Evolutionary conservation across 345 rosid genomes (phyloP).

Genomic region (Camelina sativa): DNA sequence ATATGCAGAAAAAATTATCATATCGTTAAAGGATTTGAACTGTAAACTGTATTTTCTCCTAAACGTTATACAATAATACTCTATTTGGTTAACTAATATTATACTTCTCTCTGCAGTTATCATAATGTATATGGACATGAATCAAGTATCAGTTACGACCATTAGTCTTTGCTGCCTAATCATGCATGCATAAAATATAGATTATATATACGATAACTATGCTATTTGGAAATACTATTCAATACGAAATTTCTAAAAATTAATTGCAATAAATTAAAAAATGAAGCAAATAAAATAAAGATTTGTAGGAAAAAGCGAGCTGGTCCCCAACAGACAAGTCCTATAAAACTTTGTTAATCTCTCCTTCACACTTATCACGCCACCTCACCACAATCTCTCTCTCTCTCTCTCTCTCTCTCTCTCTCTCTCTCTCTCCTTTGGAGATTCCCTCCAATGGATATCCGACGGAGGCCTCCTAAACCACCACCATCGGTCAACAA

Average conservation of each 20-base stretch:
- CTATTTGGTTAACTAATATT: too few species aligned
- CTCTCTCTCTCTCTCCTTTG: not conserved
- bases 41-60: not conserved
- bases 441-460: conserved; percentile 52
- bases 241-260: not conserved
- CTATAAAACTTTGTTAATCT: conserved; percentile 35
- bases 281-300: not conserved
- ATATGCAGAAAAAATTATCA: too few species aligned
- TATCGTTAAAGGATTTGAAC: not conserved
- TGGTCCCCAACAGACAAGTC: conserved; percentile 27
- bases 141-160: not conserved
- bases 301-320: not conserved
- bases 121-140: conserved; percentile 2
- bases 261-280: too few species aligned
- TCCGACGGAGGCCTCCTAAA: conserved; percentile 53
- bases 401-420: not conserved
- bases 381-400: conserved; percentile 20
- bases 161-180: not conserved
- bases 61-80: not conserved
- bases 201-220: not conserved
- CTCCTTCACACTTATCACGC: conserved; percentile 40
- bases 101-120: not conserved
- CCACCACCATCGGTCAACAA: conserved; percentile 34
- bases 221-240: not conserved
- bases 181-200: not conserved